Base-by-base conservation (phyloP, 1,284 basidiomycete species). In the Cryptococcus sp. region DNA sequence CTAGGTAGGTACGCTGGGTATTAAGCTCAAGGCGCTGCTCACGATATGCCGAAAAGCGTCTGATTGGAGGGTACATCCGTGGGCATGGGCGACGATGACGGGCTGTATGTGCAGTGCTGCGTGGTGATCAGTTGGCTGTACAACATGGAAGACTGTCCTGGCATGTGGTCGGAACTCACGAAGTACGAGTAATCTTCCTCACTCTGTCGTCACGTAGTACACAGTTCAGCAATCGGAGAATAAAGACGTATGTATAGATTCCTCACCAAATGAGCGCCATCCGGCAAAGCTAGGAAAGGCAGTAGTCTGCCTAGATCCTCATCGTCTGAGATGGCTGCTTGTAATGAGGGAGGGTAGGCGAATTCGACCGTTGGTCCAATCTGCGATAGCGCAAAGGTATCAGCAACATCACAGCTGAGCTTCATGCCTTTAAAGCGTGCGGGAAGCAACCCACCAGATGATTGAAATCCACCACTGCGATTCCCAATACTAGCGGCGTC, bases 121-220 rank as follows among this genome's bases (percentile, higher is more conserved):
- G 85, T 8, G 89, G 34, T 34, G 29, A 46, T 59, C 20, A 38
- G 71, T 52, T 62, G 66, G 50, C 10, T 23, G 15, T 7, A 40
- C 23, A 10, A 6, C 6, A 46, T 34, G 43, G 22, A 13, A 2
- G 62, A 20, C 19, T n/a, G 3, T 43, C n/a, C 15, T 16, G 46
- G 19, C 13, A 15, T 39, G 57, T 23, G 22, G 68, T 86, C 23
- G 93, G 78, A 72, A 95, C 73, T 52, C 54, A 78, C 77, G 74
- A 99, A 99, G 78, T 97, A 98, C 3, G 89, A 93, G 74, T 97
- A 99, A 74, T 99, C 95, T 80, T 99, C 95, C 29, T 88, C 81
- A 62, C 89, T 91, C 89, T 92, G 73, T 7, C 41, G 45, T 34
- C 29, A 34, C 29, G 29, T 13, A 34, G 29, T 34, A 34, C 5